Evolutionary conservation across 352 stramenopile genomes (phyloP).

Genomic region (Phytophthora sansomeana): DNA sequence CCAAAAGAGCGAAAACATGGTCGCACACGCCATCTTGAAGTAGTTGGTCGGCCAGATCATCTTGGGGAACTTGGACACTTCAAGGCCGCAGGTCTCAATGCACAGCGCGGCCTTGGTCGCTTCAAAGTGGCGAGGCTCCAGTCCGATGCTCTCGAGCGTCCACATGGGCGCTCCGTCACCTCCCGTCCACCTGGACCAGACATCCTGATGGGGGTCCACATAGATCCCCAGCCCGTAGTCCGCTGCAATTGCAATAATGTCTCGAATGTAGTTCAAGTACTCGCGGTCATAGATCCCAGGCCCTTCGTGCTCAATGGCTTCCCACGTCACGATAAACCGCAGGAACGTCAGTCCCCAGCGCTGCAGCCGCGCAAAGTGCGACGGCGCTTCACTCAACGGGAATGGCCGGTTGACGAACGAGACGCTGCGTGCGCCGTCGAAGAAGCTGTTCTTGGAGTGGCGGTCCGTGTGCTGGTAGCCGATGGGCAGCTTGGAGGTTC

Average conservation of each 20-base stretch:
- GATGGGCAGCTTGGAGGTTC: conserved; percentile 87
- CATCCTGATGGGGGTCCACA: conserved; percentile 93
- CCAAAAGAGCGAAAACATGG: conserved; percentile 94
- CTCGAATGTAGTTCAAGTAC: conserved; percentile 85
- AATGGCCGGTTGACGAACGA: conserved; percentile 87
- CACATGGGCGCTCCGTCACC: conserved; percentile 91
- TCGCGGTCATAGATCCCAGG: conserved; percentile 84
- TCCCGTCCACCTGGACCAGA: conserved; percentile 92
- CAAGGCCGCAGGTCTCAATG: conserved; percentile 61
- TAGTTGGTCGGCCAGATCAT: conserved; percentile 95
- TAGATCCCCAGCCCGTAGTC: conserved; percentile 85
- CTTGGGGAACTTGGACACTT: conserved; percentile 67
- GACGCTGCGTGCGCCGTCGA: conserved; percentile 56
- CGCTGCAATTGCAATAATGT: conserved; percentile 63
- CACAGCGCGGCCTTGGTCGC: conserved; percentile 79
- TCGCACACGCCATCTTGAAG: conserved; percentile 89
- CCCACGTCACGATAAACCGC: conserved; percentile 90
- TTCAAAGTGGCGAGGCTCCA: conserved; percentile 81
- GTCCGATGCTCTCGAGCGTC: conserved; percentile 84
- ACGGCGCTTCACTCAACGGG: conserved; percentile 77
- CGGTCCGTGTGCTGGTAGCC: conserved; percentile 63
- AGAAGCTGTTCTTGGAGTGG: conserved; percentile 45
- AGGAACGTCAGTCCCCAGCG: conserved; percentile 89
- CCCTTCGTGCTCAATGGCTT: conserved; percentile 89
- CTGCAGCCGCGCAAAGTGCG: conserved; percentile 81